These are phyloP conservation scores for Cucurbita ficifolia DNA, from an alignment of 306 rosid genomes.

Conservation along the genomic window DNA sequence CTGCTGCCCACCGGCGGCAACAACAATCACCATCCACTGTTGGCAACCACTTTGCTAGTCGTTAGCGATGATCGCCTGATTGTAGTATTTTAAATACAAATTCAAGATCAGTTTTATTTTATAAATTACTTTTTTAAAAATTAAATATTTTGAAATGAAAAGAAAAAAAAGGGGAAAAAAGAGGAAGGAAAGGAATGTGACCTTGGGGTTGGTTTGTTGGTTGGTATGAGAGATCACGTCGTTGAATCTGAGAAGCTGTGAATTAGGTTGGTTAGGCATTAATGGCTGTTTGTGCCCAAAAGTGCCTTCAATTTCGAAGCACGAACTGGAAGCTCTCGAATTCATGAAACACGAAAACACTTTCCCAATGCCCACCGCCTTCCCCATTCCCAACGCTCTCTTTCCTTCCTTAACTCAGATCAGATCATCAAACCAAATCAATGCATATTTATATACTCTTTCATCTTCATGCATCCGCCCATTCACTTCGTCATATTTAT, in stretches of 20 bases:
- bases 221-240: conserved; percentile 43
- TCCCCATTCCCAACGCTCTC: conserved; percentile 35
- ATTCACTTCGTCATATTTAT: no score
- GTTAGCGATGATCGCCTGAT: no score
- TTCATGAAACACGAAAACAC: conserved; percentile 39
- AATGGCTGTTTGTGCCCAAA: conserved; percentile 36
- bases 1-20: no score
- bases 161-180: no score
- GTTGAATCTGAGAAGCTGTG: conserved; percentile 39
- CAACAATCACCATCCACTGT: no score
- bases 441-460: not conserved
- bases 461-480: no score
- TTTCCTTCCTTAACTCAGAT: not conserved
- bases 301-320: conserved; percentile 39
- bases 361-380: conserved; percentile 22
- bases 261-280: conserved; percentile 20
- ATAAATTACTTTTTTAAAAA: no score
- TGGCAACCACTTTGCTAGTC: no score
- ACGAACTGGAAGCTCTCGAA: conserved; percentile 36
- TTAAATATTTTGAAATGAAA: no score
- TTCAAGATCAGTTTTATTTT: no score
- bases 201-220: conserved; percentile 77
- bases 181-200: not conserved
- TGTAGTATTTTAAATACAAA: no score
- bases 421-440: no score